Evolutionary conservation across 306 rosid genomes (phyloP).

Genomic region (Cucumis melo): DNA sequence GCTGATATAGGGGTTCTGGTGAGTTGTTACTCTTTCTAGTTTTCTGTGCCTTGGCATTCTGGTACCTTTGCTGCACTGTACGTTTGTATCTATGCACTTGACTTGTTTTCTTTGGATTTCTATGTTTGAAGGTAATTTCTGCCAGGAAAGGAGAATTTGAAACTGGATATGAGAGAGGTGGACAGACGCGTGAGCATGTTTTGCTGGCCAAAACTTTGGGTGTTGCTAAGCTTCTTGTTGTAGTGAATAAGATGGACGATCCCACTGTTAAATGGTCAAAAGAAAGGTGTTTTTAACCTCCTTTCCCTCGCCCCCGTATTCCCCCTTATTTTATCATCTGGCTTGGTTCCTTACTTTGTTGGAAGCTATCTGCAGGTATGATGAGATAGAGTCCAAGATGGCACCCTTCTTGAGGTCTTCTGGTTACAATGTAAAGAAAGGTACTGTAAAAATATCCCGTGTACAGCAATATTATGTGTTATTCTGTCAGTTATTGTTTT

Average conservation of each 20-base stretch:
- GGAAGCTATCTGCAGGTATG: conserved; percentile 42
- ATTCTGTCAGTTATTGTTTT: background rate
- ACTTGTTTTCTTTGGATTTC: conserved; percentile 1
- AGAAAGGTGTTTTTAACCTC: conserved; percentile 50
- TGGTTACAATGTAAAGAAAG: conserved; percentile 95
- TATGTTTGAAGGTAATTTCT: conserved; percentile 65
- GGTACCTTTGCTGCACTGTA: background rate
- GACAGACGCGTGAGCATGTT: conserved; percentile 98
- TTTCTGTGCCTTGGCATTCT: background rate
- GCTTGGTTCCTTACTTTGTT: background rate
- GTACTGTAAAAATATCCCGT: conserved; percentile 19
- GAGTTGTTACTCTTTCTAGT: conserved; percentile 12
- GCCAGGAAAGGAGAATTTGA: conserved; percentile 98
- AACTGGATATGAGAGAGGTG: conserved; percentile 98
- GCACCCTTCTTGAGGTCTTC: conserved; percentile 66
- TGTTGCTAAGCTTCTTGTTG: conserved; percentile 79
- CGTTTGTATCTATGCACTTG: background rate
- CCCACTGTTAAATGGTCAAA: conserved; percentile 92
- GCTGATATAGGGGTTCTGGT: conserved; percentile 98
- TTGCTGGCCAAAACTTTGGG: conserved; percentile 96
- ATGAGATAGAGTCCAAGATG: conserved; percentile 90
- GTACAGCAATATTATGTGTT: background rate
- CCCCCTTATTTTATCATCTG: background rate
- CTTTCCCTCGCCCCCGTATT: background rate
- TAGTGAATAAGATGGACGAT: conserved; percentile 94